A percentile compares a stretch with the other conserved stretches of the same genome.
These are phyloP conservation scores for Lyophyllum shimeji DNA, from an alignment of 768 basidiomycete species.

Conservation along the genomic window DNA sequence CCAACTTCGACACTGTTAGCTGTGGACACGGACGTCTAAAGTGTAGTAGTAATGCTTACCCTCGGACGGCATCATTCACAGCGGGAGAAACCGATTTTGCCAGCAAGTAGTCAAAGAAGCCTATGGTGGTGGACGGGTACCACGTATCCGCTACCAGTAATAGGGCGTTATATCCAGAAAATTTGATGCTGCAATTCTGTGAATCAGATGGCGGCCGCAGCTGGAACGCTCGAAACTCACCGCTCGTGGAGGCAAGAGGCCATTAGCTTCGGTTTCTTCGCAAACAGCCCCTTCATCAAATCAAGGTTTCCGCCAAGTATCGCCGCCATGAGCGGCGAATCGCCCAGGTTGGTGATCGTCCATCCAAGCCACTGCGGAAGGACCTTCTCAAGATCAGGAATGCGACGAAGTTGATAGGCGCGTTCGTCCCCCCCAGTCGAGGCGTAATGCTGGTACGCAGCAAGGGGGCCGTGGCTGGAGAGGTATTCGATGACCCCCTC, in stretches of 20 bases:
- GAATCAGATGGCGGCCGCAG: constrained; percentile 2
- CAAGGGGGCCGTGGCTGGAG: constrained; percentile 40
- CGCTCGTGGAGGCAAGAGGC: constrained; percentile 39
- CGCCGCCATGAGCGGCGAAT: constrained; percentile 51
- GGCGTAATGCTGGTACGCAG: constrained; percentile 52
- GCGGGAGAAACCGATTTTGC: constrained; percentile 43
- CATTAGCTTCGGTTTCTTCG: constrained; percentile 42
- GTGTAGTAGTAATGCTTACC: constrained; percentile 30
- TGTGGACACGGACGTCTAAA: not conserved
- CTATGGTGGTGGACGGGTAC: constrained; percentile 14
- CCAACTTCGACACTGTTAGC: constrained; percentile 35
- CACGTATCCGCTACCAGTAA: constrained; percentile 37
- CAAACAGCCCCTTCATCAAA: constrained; percentile 43
- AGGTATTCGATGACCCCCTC: constrained; percentile 47
- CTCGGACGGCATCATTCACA: constrained; percentile 38
- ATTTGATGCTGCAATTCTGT: constrained; percentile 38
- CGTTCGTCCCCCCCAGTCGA: constrained; percentile 38
- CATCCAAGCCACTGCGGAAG: constrained; percentile 56
- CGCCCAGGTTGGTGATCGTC: constrained; percentile 43
- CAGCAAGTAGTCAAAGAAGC: constrained; percentile 51
- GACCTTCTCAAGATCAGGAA: constrained; percentile 35
- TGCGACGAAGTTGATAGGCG: constrained; percentile 41
- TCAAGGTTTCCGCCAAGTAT: constrained; percentile 36
- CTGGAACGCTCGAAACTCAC: constrained; percentile 27
- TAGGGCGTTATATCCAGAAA: constrained; percentile 44